These are phyloP conservation scores for Lepidium africanum DNA, from an alignment of 345 rosid species.

Conservation along the genomic window DNA sequence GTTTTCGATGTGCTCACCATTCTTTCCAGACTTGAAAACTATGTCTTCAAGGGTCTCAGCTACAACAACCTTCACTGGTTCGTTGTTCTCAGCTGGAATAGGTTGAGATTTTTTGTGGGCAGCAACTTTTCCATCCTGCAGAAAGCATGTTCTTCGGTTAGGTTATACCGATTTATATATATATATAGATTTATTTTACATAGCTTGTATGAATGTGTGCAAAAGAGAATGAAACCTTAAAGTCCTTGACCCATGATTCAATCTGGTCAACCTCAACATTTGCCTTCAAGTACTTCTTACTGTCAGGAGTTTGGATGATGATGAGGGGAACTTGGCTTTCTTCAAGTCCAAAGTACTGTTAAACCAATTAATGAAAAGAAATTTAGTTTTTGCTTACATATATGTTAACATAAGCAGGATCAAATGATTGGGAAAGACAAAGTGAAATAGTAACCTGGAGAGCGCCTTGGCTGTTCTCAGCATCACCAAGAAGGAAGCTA, in stretches of 20 bases:
- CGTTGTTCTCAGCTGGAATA: constrained; percentile 71
- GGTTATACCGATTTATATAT: neutral
- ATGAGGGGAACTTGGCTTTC: constrained; percentile 82
- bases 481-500: constrained; percentile 77
- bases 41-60: constrained; percentile 76
- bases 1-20: constrained; percentile 42
- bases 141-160: constrained; percentile 19
- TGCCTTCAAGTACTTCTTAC: constrained; percentile 68
- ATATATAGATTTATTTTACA: neutral
- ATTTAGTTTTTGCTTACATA: neutral
- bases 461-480: constrained; percentile 81
- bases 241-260: constrained; percentile 82
- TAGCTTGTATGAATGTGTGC: neutral
- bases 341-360: constrained; percentile 86
- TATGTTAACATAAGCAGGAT: neutral
- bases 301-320: constrained; percentile 57
- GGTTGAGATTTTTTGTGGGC: constrained; percentile 76
- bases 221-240: constrained; percentile 44
- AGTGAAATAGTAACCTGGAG: constrained; percentile 51
- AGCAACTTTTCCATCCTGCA: constrained; percentile 80
- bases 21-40: constrained; percentile 76
- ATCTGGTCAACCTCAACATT: constrained; percentile 59
- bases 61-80: constrained; percentile 88
- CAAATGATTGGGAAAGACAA: neutral
- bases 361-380: constrained; percentile 11